phyloP scores from a whole-genome alignment of 768 basidiomycete species.

The Suillus discolor region DNA sequence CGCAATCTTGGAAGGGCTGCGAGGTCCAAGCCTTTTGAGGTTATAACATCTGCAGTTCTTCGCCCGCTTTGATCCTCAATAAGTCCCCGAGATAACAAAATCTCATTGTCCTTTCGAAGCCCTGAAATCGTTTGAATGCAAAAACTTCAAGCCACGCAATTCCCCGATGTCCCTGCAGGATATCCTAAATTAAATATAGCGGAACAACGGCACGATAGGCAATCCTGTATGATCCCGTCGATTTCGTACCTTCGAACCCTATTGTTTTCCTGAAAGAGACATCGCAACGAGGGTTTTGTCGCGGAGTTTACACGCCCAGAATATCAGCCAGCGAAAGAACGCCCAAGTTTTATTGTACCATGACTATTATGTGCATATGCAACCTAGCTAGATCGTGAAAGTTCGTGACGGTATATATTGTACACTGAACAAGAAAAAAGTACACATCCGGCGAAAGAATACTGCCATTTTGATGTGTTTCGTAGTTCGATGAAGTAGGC shows the following conservation, averaged over 20 bases:
- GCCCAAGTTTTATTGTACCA: neutral
- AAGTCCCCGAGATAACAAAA: neutral
- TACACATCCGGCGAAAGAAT: neutral
- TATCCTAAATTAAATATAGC: neutral
- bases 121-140: neutral
- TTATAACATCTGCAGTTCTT: neutral
- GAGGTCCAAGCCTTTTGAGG: neutral
- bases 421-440: slow-evolving; percentile 1
- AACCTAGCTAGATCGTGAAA: neutral
- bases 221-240: neutral
- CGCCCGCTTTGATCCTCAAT: neutral
- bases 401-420: neutral
- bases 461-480: neutral
- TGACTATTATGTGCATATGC: neutral
- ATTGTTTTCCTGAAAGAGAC: neutral
- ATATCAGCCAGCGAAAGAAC: neutral
- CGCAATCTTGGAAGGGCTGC: neutral
- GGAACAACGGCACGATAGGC: neutral
- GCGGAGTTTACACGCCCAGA: slow-evolving; percentile 1
- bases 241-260: neutral
- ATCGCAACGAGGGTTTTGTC: neutral
- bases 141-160: neutral
- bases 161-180: neutral
- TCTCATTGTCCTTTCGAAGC: slow-evolving; percentile 4
- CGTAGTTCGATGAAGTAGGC: neutral